These are phyloP conservation scores for Aspergillus steynii DNA, from an alignment of 495 filamentous ascomycete species.

Conservation along the genomic window DNA sequence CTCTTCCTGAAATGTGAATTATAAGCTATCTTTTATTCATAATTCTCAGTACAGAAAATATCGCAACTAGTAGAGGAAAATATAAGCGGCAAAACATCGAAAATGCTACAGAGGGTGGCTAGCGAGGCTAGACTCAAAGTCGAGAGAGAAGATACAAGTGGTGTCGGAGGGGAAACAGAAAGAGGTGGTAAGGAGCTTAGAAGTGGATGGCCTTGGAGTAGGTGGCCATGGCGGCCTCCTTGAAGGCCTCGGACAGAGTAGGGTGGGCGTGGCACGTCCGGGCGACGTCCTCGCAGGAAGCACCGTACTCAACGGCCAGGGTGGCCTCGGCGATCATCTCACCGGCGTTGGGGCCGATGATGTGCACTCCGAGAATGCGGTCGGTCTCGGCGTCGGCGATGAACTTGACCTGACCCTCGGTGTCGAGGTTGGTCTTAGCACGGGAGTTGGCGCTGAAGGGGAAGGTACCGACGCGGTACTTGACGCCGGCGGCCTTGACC, in stretches of 20 bases:
- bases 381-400: conserved; percentile 96
- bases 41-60: conserved; percentile 18
- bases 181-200: conserved; percentile 49
- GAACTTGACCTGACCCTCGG: conserved; percentile 97
- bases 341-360: conserved; percentile 91
- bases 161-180: conserved; percentile 22
- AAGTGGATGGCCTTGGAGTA: conserved; percentile 97
- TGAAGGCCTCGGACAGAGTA: conserved; percentile 95
- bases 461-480: conserved; percentile 90
- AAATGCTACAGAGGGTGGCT: conserved; percentile 47
- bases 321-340: conserved; percentile 99
- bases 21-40: conserved; percentile 25
- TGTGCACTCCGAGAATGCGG: conserved; percentile 91
- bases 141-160: conserved; percentile 38
- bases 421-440: conserved; percentile 98
- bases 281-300: conserved; percentile 90
- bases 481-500: conserved; percentile 82
- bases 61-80: conserved; percentile 29
- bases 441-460: conserved; percentile 97
- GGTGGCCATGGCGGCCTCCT: conserved; percentile 98
- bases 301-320: conserved; percentile 93
- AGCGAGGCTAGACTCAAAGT: conserved; percentile 42
- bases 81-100: conserved; percentile 35
- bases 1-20: background rate
- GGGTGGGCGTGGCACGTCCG: conserved; percentile 97